These are phyloP conservation scores for Phaeotremella fagi DNA, from an alignment of 768 basidiomycete genomes.

Conservation along the genomic window DNA sequence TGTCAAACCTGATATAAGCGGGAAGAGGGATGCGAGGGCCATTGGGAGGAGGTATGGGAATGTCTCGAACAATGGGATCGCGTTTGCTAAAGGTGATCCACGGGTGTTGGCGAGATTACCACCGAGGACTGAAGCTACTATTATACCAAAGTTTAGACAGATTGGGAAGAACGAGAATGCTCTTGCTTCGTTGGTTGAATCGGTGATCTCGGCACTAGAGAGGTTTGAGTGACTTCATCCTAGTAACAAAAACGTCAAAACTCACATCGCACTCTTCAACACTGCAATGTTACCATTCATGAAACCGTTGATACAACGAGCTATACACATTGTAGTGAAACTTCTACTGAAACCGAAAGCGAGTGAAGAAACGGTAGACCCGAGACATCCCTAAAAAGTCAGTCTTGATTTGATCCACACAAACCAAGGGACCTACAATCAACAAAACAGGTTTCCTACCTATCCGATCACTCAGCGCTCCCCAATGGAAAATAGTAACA, in stretches of 20 bases:
- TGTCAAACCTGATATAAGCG: constrained; percentile 17
- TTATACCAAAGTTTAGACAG: constrained; percentile 26
- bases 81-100: not conserved
- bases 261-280: constrained; percentile 35
- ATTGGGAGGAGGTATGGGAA: constrained; percentile 34
- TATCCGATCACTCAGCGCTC: constrained; percentile 25
- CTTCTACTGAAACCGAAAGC: constrained; percentile 34
- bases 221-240: not conserved
- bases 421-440: constrained; percentile 19
- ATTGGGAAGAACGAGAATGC: constrained; percentile 40
- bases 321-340: constrained; percentile 23
- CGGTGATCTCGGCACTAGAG: constrained; percentile 30
- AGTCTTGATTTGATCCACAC: constrained; percentile 3
- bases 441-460: constrained; percentile 35
- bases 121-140: constrained; percentile 35
- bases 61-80: constrained; percentile 23
- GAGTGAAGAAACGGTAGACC: constrained; percentile 27
- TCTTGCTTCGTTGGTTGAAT: constrained; percentile 34
- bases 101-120: constrained; percentile 17
- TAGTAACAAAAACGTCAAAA: constrained; percentile 1
- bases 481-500: constrained; percentile 39
- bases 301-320: constrained; percentile 27
- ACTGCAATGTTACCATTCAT: constrained; percentile 38
- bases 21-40: constrained; percentile 28
- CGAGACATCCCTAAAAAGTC: constrained; percentile 28